These are phyloP conservation scores for Perilla frutescens DNA, from an alignment of 257 asterid genomes.

Conservation along the genomic window DNA sequence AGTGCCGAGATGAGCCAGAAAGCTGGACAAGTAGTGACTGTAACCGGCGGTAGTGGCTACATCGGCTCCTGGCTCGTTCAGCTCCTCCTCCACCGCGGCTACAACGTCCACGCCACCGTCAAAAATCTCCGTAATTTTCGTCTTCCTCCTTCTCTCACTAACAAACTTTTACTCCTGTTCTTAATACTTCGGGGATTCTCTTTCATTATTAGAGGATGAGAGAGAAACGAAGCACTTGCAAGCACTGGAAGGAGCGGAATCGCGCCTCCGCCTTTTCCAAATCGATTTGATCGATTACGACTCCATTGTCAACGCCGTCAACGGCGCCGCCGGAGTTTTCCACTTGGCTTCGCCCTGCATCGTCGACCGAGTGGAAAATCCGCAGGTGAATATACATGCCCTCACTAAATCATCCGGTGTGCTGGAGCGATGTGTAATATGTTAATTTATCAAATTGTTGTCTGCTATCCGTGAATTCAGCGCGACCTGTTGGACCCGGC, in stretches of 20 bases:
- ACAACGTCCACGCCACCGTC: conserved; percentile 82
- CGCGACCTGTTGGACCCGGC: conserved; percentile 82
- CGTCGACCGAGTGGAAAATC: conserved; percentile 65
- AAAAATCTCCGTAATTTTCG: conserved; percentile 53
- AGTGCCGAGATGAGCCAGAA: conserved; percentile 42
- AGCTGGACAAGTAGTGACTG: conserved; percentile 62
- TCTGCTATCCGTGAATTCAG: conserved; percentile 39
- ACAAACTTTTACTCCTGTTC: background rate
- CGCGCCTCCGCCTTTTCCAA: conserved; percentile 73
- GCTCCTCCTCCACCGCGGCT: conserved; percentile 76
- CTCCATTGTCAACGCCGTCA: conserved; percentile 63
- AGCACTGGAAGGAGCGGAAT: conserved; percentile 66
- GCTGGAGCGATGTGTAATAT: background rate
- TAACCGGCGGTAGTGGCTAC: conserved; percentile 82
- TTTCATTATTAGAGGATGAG: conserved; percentile 58
- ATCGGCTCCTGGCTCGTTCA: conserved; percentile 72
- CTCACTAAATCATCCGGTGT: background rate
- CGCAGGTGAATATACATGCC: conserved; percentile 51
- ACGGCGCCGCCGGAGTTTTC: conserved; percentile 67
- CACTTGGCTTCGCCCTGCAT: conserved; percentile 80
- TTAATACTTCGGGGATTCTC: background rate
- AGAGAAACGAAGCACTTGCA: conserved; percentile 79
- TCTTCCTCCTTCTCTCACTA: background rate
- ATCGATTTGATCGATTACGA: conserved; percentile 74
- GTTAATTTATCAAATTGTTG: background rate